Conservation (phyloP, 163 green algal species). For the Chlamydomonas reinhardtii region DNA sequence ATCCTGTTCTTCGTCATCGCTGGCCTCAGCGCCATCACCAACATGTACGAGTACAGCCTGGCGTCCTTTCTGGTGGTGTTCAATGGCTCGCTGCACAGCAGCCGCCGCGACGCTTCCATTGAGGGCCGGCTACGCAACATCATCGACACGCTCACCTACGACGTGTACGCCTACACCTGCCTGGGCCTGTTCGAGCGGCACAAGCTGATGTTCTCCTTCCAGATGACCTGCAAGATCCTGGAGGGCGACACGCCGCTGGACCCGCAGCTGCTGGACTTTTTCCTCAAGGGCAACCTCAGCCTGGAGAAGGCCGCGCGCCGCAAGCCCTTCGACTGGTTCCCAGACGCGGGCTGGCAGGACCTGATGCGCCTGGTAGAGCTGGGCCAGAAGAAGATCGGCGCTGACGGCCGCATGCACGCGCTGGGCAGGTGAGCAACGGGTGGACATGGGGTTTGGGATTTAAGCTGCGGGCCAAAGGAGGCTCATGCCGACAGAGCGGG, state of each 20-base stretch:
- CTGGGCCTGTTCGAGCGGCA: constrained; percentile 92
- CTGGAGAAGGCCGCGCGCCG: constrained; percentile 73
- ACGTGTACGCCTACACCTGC: constrained; percentile 92
- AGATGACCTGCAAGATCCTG: constrained; percentile 87
- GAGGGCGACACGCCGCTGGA: constrained; percentile 63
- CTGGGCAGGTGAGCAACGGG: constrained; percentile 35
- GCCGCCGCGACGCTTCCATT: constrained; percentile 63
- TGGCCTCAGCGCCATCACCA: constrained; percentile 77
- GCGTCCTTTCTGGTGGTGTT: constrained; percentile 88
- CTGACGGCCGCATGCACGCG: constrained; percentile 57
- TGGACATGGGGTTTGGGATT: too few relatives aligned
- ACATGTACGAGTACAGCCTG: constrained; percentile 94
- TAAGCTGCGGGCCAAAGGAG: too few relatives aligned
- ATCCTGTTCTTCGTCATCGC: constrained; percentile 92
- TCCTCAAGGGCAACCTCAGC: constrained; percentile 89
- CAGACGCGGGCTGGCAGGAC: constrained; percentile 83
- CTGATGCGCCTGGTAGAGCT: constrained; percentile 75
- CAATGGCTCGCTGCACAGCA: constrained; percentile 74
- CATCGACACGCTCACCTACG: constrained; percentile 85
- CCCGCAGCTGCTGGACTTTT: constrained; percentile 85
- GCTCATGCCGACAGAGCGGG: too few relatives aligned
- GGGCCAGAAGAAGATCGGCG: constrained; percentile 52
- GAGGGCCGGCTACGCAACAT: constrained; percentile 80
- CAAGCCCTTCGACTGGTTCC: constrained; percentile 82
- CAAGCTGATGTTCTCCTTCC: constrained; percentile 94